phyloP scores from a whole-genome alignment of 2,329 filamentous ascomycete genomes.

The Penicillium carneum region DNA sequence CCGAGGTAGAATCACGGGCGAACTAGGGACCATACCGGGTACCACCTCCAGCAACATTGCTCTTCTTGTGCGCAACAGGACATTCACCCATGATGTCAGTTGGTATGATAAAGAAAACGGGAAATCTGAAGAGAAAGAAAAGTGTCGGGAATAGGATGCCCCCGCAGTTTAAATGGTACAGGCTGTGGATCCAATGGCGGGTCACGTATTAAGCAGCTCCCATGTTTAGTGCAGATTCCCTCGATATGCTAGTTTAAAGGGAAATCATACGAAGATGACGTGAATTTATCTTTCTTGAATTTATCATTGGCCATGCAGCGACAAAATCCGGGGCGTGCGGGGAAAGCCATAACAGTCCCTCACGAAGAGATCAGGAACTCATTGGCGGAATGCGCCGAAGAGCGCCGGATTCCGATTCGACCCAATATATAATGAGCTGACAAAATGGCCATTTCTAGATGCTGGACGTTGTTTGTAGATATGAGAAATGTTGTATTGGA shows the following conservation, averaged over 20 bases:
- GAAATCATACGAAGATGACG: neutral
- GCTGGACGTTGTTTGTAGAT: neutral
- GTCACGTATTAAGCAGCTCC: conserved; percentile 15
- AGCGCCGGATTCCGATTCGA: neutral
- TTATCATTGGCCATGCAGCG: conserved; percentile 12
- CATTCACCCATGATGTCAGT: conserved; percentile 38
- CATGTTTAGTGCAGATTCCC: neutral
- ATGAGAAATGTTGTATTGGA: neutral
- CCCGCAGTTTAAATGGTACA: conserved; percentile 22
- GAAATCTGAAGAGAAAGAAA: neutral
- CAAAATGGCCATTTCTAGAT: conserved; percentile 18
- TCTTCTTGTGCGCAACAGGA: conserved; percentile 37
- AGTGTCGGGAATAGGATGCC: neutral
- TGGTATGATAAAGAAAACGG: neutral
- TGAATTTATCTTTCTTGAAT: neutral
- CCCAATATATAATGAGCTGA: conserved; percentile 4
- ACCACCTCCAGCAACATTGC: conserved; percentile 64
- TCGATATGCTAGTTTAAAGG: neutral
- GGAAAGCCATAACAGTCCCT: conserved; percentile 5
- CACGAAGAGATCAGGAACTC: neutral
- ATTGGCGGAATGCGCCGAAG: conserved; percentile 18
- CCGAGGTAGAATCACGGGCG: neutral
- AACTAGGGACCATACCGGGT: conserved; percentile 50
- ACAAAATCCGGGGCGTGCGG: conserved; percentile 17
- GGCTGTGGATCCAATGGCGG: conserved; percentile 11